A percentile compares a stretch with the other conserved stretches of the same genome.
phyloP scores from a whole-genome alignment of 257 asterid species.

The Penstemon davidsonii region DNA sequence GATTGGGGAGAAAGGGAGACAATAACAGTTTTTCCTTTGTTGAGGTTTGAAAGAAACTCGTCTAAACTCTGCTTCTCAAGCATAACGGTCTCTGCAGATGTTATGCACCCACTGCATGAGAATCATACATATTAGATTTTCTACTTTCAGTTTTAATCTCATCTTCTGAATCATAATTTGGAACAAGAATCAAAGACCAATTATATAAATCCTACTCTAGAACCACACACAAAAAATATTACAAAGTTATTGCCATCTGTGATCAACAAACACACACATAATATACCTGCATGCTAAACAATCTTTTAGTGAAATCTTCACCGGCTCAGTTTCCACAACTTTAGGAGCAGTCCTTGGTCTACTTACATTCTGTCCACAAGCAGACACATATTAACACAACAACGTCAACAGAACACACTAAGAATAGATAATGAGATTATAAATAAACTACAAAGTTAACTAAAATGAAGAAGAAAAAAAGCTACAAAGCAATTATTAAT shows the following conservation, averaged over 20 bases:
- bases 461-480: background rate
- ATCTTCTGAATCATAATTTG: background rate
- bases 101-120: slow-evolving; percentile 89
- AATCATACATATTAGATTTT: slow-evolving; percentile 24
- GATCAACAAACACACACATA: background rate
- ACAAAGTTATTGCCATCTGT: slow-evolving; percentile 7
- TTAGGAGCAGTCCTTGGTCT: slow-evolving; percentile 51
- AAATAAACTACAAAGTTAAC: too few relatives aligned
- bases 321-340: slow-evolving; percentile 65
- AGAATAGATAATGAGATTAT: background rate
- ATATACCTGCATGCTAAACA: slow-evolving; percentile 96
- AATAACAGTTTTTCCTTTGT: slow-evolving; percentile 66
- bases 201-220: background rate
- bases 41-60: slow-evolving; percentile 71
- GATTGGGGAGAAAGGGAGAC: slow-evolving; percentile 96
- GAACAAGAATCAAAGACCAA: slow-evolving; percentile 10
- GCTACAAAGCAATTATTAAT: slow-evolving; percentile 4
- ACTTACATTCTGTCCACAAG: slow-evolving; percentile 45
- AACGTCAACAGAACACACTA: background rate
- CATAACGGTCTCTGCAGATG: slow-evolving; percentile 98
- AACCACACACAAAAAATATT: slow-evolving; percentile 2
- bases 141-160: background rate
- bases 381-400: slow-evolving; percentile 12
- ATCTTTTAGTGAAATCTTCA: slow-evolving; percentile 90
- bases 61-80: slow-evolving; percentile 98